A percentile compares a stretch with the other conserved stretches of the same genome.
Evolutionary conservation across 164 flowering plant genomes (phyloP).

Genomic region (Buxus sempervirens): DNA sequence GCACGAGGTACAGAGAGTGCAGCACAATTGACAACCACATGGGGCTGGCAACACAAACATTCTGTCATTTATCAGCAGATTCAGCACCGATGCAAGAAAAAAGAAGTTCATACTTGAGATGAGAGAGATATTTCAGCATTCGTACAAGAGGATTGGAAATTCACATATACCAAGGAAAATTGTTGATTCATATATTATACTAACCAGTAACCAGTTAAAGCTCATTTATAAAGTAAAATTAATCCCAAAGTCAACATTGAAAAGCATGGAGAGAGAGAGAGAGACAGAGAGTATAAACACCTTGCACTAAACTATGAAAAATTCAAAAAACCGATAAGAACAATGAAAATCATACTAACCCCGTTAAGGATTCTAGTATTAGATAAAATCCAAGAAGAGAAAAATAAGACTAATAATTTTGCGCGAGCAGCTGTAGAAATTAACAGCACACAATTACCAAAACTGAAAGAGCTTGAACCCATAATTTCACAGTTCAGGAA

Average conservation of each 20-base stretch:
- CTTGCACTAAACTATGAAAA: not conserved
- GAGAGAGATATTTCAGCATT: too few relatives aligned
- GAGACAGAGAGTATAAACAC: not conserved
- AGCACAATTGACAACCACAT: conserved; percentile 87
- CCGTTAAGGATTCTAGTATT: not conserved
- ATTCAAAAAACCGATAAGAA: not conserved
- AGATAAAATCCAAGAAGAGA: too few relatives aligned
- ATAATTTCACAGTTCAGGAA: not conserved
- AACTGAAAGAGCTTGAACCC: too few relatives aligned
- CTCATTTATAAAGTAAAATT: too few relatives aligned
- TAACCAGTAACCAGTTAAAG: too few relatives aligned
- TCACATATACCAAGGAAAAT: not conserved
- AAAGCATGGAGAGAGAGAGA: not conserved
- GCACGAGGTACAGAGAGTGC: conserved; percentile 85
- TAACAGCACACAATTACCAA: not conserved
- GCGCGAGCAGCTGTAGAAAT: not conserved
- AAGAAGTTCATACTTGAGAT: too few relatives aligned
- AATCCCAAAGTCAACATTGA: not conserved
- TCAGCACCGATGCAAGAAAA: too few relatives aligned
- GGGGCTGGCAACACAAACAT: conserved; percentile 50
- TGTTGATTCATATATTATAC: too few relatives aligned
- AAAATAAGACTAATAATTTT: too few relatives aligned
- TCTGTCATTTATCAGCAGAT: not conserved
- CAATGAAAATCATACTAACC: not conserved
- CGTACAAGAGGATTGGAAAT: not conserved